Evolutionary conservation across 202 grass and related monocot species (phyloP), one percentile per base, ranked within the genome.

Genomic region (Panicum virgatum): DNA sequence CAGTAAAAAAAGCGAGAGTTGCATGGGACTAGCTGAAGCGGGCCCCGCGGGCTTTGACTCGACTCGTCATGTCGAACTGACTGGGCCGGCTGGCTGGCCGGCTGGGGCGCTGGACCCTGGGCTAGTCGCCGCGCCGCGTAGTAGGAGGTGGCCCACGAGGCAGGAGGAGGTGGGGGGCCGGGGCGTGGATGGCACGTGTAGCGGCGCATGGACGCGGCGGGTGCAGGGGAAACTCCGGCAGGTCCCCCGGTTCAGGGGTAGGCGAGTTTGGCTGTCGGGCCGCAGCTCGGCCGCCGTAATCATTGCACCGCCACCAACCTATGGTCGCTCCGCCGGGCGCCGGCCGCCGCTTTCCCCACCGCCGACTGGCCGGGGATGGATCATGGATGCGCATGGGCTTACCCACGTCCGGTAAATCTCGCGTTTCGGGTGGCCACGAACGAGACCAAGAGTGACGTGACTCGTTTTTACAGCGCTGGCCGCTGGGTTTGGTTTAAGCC

Each of bases 221-320:
- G 69, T 92, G 90, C 92, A 86, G 92, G 88, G 73, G 80, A 83
- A 85, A 65, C 73, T 80, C 89, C 88, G 90, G 87, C 96, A 85
- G 77, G 92, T 95, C 92, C 77, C 90, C 92, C 80, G 56, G 76
- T 93, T 94, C 86, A 82, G 80, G 84, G 84, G 76, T 82, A 88
- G 66, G 4, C 69, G 42, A 87, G 86, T 86, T 86, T 62, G 85
- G 60, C 68, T 95, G 90, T 95, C 87, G 79, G 77, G 26, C 62
- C 62, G 26, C 72, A 37, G 43, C 38, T 89, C 78, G 66, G 80
- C 92, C 73, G 73, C 59, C 88, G 75, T 96, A 90, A 90, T 89
- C 88, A 89, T 89, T 89, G 78, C 87, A 62, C 48, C 83, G 62
- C 54, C 15, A 36, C 34, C 37, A 13, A 46, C 27, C 42, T 60